Conservation (phyloP, 768 basidiomycete species). For the Russula brevipes region DNA sequence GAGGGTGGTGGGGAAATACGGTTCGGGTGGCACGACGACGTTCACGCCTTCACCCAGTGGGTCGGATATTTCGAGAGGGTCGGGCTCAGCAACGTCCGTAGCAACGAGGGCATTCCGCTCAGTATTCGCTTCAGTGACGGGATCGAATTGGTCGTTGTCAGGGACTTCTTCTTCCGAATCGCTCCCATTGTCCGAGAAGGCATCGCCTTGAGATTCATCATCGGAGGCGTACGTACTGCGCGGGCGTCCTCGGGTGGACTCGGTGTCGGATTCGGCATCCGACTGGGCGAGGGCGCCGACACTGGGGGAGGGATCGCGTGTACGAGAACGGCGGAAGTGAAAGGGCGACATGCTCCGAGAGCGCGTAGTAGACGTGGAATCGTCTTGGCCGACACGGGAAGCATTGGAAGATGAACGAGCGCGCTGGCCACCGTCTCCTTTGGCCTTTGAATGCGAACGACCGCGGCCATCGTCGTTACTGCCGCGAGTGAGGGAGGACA, state of each 20-base stretch:
- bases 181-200: conserved; percentile 46
- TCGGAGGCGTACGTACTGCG: conserved; percentile 66
- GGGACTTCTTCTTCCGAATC: conserved; percentile 56
- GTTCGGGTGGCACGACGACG: conserved; percentile 77
- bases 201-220: conserved; percentile 46
- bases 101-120: conserved; percentile 68
- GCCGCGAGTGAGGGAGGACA: conserved; percentile 57
- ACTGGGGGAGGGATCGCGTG: conserved; percentile 47
- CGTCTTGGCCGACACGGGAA: conserved; percentile 36
- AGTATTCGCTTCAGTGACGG: conserved; percentile 82
- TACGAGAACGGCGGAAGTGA: conserved; percentile 59
- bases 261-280: conserved; percentile 58
- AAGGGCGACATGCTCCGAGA: conserved; percentile 82
- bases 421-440: conserved; percentile 32
- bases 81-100: conserved; percentile 47
- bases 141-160: conserved; percentile 65
- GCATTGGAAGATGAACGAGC: conserved; percentile 39
- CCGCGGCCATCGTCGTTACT: conserved; percentile 39
- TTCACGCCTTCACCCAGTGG: conserved; percentile 91
- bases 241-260: conserved; percentile 46
- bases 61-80: conserved; percentile 54
- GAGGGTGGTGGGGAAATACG: conserved; percentile 73
- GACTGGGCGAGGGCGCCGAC: conserved; percentile 52
- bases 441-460: conserved; percentile 39
- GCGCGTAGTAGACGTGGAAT: conserved; percentile 40